Evolutionary conservation across 2,329 filamentous ascomycete genomes (phyloP).

Genomic region (Albophoma yamanashiensis): DNA sequence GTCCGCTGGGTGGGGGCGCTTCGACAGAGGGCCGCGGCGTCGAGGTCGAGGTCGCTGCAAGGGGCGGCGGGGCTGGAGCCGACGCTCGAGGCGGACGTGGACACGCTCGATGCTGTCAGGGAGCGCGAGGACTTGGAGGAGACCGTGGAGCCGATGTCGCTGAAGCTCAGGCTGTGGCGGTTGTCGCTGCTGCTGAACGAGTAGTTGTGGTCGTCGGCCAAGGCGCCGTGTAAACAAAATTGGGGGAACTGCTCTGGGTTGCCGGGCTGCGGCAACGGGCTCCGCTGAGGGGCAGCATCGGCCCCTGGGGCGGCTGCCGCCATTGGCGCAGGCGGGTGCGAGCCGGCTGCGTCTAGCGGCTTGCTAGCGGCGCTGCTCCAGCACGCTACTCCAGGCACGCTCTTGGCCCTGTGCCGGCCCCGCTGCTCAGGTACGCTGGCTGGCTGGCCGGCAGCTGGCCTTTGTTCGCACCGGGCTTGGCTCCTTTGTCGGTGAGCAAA

Average conservation of each 20-base stretch:
- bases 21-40: constrained; percentile 8
- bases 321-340: constrained; percentile 2
- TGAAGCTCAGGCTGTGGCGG: not conserved
- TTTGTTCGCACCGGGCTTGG: not conserved
- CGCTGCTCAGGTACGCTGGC: too few relatives aligned
- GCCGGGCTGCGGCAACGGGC: constrained; percentile 21
- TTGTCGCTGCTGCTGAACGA: not conserved
- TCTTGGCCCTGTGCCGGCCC: too few relatives aligned
- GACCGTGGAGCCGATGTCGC: not conserved
- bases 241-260: constrained; percentile 28
- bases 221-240: constrained; percentile 30
- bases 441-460: not conserved
- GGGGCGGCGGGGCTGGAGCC: constrained; percentile 3
- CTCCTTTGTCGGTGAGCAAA: not conserved
- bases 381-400: not conserved
- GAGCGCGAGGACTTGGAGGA: constrained; percentile 1
- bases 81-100: constrained; percentile 12
- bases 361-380: not conserved
- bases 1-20: constrained; percentile 22
- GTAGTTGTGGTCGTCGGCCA: constrained; percentile 6
- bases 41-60: constrained; percentile 5
- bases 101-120: constrained; percentile 7
- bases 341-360: not conserved
- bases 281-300: constrained; percentile 6
- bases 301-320: constrained; percentile 2